Percentiles rank a stretch among this genome's conserved stretches.
phyloP scores from a whole-genome alignment of 352 stramenopile species.

The Pilasporangium apinafurcum region DNA sequence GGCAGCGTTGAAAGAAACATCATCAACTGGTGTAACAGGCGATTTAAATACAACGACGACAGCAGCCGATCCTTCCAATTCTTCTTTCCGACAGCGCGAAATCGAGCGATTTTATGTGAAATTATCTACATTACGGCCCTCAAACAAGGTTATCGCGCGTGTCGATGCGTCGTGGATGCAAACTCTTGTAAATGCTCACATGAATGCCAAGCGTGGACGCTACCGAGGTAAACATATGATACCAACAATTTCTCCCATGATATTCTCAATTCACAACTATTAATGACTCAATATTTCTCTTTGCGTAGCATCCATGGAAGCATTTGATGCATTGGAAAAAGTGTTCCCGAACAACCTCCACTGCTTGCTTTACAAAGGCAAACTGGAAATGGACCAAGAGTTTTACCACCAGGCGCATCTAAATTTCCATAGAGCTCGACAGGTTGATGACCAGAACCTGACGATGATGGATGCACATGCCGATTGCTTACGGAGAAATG shows the following conservation, averaged over 20 bases:
- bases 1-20: slow-evolving; percentile 30
- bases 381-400: slow-evolving; percentile 59
- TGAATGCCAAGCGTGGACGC: slow-evolving; percentile 33
- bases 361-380: slow-evolving; percentile 39
- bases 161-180: slow-evolving; percentile 52
- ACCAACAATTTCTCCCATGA: not conserved
- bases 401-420: slow-evolving; percentile 46
- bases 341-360: slow-evolving; percentile 69
- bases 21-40: not conserved
- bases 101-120: slow-evolving; percentile 48
- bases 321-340: slow-evolving; percentile 27
- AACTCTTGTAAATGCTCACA: slow-evolving; percentile 43
- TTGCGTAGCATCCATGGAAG: slow-evolving; percentile 22
- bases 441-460: slow-evolving; percentile 62
- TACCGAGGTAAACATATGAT: slow-evolving; percentile 20
- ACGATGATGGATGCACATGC: slow-evolving; percentile 60
- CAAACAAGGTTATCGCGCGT: slow-evolving; percentile 1
- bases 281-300: slow-evolving; percentile 1
- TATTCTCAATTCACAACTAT: too few species aligned
- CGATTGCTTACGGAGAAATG: slow-evolving; percentile 46
- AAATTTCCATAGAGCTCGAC: slow-evolving; percentile 44
- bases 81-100: slow-evolving; percentile 19
- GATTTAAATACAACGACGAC: too few species aligned
- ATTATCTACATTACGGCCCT: slow-evolving; percentile 1
- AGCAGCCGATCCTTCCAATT: slow-evolving; percentile 14